phyloP scores from a whole-genome alignment of 1,284 basidiomycete species.

The Puccinia triticina region DNA sequence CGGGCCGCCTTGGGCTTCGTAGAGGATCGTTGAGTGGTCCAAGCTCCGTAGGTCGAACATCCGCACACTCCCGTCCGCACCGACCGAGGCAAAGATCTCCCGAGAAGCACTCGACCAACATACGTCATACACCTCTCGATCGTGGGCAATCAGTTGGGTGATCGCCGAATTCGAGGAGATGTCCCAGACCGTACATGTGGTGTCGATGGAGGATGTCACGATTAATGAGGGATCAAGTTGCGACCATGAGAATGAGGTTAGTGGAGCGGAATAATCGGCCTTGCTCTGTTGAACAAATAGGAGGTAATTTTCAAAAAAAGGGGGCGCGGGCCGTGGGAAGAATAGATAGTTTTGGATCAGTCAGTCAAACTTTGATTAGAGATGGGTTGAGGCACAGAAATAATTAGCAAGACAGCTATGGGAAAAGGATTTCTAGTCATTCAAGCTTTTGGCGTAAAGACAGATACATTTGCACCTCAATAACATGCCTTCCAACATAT shows the following conservation, averaged over 20 bases:
- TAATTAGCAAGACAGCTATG: not conserved
- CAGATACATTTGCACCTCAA: not conserved
- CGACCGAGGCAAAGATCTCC: slow-evolving; percentile 97
- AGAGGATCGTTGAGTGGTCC: slow-evolving; percentile 97
- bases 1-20: slow-evolving; percentile 77
- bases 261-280: slow-evolving; percentile 78
- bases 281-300: slow-evolving; percentile 68
- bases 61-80: slow-evolving; percentile 92
- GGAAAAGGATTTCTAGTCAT: not conserved
- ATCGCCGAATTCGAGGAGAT: slow-evolving; percentile 92
- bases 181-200: slow-evolving; percentile 71
- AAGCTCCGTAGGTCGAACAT: slow-evolving; percentile 94
- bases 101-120: slow-evolving; percentile 98
- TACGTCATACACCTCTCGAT: slow-evolving; percentile 92
- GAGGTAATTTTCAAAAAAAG: not conserved
- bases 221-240: slow-evolving; percentile 89
- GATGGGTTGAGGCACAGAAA: not conserved
- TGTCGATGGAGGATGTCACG: slow-evolving; percentile 81
- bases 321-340: not conserved
- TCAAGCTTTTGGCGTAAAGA: not conserved
- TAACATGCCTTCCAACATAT: not conserved
- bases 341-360: slow-evolving; percentile 10
- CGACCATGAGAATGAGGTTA: slow-evolving; percentile 96
- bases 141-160: slow-evolving; percentile 93
- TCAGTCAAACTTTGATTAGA: not conserved